phyloP scores from a whole-genome alignment of 2,329 filamentous ascomycete genomes.

The Esteya vermicola region DNA sequence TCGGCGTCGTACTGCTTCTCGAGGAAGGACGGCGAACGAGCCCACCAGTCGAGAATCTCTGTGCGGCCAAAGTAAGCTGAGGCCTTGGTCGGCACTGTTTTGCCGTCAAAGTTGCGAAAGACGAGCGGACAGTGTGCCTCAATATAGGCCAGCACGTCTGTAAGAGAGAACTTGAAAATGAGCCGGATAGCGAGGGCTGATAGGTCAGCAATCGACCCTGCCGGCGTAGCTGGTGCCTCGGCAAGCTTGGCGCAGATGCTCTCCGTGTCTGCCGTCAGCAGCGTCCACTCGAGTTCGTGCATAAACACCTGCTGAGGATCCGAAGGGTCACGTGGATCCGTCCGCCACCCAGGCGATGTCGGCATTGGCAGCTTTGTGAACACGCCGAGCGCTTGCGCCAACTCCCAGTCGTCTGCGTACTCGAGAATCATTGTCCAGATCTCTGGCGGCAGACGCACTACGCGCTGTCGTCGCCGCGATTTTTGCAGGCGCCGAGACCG shows the following conservation, averaged over 20 bases:
- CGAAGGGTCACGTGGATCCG: slow-evolving; percentile 41
- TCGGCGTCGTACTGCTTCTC: slow-evolving; percentile 78
- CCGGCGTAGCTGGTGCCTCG: slow-evolving; percentile 53
- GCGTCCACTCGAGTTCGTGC: slow-evolving; percentile 71
- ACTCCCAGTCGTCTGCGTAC: slow-evolving; percentile 77
- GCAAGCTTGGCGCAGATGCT: slow-evolving; percentile 64
- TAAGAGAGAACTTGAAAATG: slow-evolving; percentile 82
- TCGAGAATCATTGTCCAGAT: slow-evolving; percentile 84
- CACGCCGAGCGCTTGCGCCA: slow-evolving; percentile 66
- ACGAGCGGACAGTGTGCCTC: slow-evolving; percentile 52
- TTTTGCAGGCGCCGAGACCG: too few species aligned
- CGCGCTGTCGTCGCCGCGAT: slow-evolving; percentile 15
- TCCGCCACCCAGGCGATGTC: slow-evolving; percentile 43
- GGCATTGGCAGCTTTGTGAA: slow-evolving; percentile 67
- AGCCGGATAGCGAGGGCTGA: slow-evolving; percentile 74
- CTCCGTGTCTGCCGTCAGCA: slow-evolving; percentile 56
- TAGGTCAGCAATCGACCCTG: slow-evolving; percentile 52
- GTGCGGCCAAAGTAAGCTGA: slow-evolving; percentile 74
- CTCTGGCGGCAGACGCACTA: slow-evolving; percentile 57
- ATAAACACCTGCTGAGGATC: slow-evolving; percentile 58
- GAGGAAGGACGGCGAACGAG: slow-evolving; percentile 64
- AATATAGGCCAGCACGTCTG: slow-evolving; percentile 58
- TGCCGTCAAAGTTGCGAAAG: slow-evolving; percentile 76
- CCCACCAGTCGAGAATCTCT: slow-evolving; percentile 86
- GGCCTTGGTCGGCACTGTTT: slow-evolving; percentile 74